Evolutionary conservation across 352 stramenopile genomes (phyloP), one percentile per base, ranked within the genome.

Genomic region (Pythium rishiriense): DNA sequence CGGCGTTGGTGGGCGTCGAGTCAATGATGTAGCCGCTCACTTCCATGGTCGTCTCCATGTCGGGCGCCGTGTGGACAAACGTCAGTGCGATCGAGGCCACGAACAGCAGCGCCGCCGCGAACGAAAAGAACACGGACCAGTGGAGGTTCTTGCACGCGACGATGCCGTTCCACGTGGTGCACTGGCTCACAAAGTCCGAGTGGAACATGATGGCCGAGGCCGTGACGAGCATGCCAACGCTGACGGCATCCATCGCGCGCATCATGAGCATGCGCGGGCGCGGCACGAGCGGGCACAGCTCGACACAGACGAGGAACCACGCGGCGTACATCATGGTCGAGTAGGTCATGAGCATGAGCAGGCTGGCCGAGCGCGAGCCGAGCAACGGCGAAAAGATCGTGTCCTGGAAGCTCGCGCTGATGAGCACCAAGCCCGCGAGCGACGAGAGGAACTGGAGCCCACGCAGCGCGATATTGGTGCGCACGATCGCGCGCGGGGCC

Each of bases 111-210:
- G 64, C 57, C 28, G 72, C 69, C 11, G 76, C 19, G 14, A 88
- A 68, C 11, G 73, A 48, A 37, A 83, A 81, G n/a, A 74, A 47
- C 10, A 55, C 60, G 1, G 76, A 69, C 4, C 71, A 43, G 22
- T 69, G 73, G 28, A 88, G 46, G 51, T 83, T 85, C 46, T 24
- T 62, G 62, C 79, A 88, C 19, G 35, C 41, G 43, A 72, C 46
- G 51, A 79, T 61, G 48, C 75, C 55, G 35, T 29, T 39, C 12
- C 52, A 66, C 21, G 77, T 80, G 14, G 61, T 46, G 39, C 79
- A 86, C 28, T 73, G 35, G 47, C 65, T 43, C 11, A 74, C 70
- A 48, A 74, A 76, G 42, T 76, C 69, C 25, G 65, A 74, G 26
- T 39, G 25, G 28, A 22, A 33, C 28, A 51, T 28, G n/a, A 54